Conservation (phyloP, 345 rosid genomes). For the Salix udensis region DNA sequence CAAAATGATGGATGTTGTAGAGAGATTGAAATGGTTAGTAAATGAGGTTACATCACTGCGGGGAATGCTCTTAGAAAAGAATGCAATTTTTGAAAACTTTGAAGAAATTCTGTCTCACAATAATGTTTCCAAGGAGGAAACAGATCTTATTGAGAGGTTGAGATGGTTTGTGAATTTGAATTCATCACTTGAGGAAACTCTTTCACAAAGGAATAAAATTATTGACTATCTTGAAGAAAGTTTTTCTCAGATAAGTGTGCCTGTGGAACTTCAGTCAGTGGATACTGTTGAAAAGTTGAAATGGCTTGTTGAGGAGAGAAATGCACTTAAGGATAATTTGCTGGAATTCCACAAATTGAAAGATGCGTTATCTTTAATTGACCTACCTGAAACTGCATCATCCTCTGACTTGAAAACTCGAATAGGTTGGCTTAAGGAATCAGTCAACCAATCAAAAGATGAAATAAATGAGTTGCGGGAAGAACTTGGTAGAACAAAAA, state of each 20-base stretch:
- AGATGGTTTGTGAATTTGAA: conserved; percentile 23
- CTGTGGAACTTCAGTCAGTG: conserved; percentile 13
- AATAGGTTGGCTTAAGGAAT: conserved; percentile 64
- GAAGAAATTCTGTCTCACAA: conserved; percentile 23
- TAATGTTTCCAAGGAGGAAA: conserved; percentile 11
- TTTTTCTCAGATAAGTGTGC: conserved; percentile 8
- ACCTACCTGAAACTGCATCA: conserved; percentile 55
- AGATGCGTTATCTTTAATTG: conserved; percentile 48
- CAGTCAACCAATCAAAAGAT: conserved; percentile 47
- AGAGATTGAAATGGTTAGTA: conserved; percentile 47
- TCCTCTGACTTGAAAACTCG: conserved; percentile 54
- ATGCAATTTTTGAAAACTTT: conserved; percentile 5
- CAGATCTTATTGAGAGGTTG: conserved; percentile 15
- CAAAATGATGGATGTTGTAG: conserved; percentile 47
- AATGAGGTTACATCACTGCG: conserved; percentile 15
- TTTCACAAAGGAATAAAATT: conserved; percentile 11
- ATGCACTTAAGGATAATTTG: conserved; percentile 39
- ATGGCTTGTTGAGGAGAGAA: conserved; percentile 62
- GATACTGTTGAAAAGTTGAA: conserved; percentile 19
- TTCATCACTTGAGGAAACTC: conserved; percentile 17
- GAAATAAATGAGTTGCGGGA: conserved; percentile 44
- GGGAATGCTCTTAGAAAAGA: conserved; percentile 14
- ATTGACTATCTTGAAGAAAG: conserved; percentile 19
- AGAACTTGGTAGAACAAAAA: conserved; percentile 43
- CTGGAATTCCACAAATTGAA: conserved; percentile 55